Conservation (phyloP, 2,329 filamentous ascomycete genomes). For the Pseudomassariella vexata region DNA sequence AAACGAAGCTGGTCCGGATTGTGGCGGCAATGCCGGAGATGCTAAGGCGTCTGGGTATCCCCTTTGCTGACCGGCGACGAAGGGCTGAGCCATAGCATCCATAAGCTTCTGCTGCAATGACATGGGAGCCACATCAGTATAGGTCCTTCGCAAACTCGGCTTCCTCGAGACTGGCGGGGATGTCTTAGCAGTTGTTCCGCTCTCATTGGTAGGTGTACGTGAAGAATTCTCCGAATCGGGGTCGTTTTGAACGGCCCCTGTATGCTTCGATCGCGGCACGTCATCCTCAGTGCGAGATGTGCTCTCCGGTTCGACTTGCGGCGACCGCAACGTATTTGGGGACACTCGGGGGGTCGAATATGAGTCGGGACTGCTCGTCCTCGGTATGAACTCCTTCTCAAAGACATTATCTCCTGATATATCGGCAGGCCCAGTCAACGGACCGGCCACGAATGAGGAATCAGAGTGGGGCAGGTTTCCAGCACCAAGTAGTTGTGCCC, state of each 20-base stretch:
- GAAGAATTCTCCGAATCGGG: constrained; percentile 44
- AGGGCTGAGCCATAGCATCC: constrained; percentile 81
- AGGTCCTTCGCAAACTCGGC: constrained; percentile 73
- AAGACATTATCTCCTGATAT: constrained; percentile 74
- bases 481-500: constrained; percentile 70
- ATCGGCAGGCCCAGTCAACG: constrained; percentile 75
- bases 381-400: constrained; percentile 68
- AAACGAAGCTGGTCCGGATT: constrained; percentile 31
- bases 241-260: constrained; percentile 13
- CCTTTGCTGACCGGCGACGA: constrained; percentile 45
- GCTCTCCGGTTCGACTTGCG: not conserved
- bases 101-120: constrained; percentile 77
- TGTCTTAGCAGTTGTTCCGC: constrained; percentile 43
- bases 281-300: not conserved
- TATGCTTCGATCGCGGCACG: constrained; percentile 8
- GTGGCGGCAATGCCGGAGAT: constrained; percentile 38
- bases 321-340: constrained; percentile 14
- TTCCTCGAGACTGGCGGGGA: constrained; percentile 54
- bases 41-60: constrained; percentile 26
- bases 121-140: constrained; percentile 74
- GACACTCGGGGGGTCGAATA: constrained; percentile 29
- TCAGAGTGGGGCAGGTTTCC: constrained; percentile 52
- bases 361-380: constrained; percentile 44
- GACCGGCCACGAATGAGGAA: constrained; percentile 43
- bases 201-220: constrained; percentile 51